Conservation (phyloP, 2,329 filamentous ascomycete genomes). For the Incumbomyces delicatus region DNA sequence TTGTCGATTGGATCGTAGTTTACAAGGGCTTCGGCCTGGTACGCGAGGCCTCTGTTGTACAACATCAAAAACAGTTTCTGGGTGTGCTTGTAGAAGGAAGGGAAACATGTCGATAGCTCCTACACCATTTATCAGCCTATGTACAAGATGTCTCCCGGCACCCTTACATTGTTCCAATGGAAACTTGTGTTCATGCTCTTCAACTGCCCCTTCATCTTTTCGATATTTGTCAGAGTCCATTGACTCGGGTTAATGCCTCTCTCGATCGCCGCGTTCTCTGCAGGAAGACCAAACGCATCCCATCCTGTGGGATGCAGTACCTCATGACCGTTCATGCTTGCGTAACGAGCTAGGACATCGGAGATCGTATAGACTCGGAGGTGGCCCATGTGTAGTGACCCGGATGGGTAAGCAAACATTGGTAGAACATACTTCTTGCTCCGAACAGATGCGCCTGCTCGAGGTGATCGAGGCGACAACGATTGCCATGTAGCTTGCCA, state of each 20-base stretch:
- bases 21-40: constrained; percentile 72
- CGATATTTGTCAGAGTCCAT: constrained; percentile 76
- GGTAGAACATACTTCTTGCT: constrained; percentile 61
- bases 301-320: constrained; percentile 88
- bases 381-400: constrained; percentile 76
- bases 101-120: constrained; percentile 78
- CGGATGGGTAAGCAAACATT: constrained; percentile 92
- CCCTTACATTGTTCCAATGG: constrained; percentile 69
- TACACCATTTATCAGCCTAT: constrained; percentile 31
- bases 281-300: constrained; percentile 85
- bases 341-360: constrained; percentile 70
- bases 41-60: constrained; percentile 63
- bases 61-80: constrained; percentile 76
- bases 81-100: constrained; percentile 80
- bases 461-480: not conserved
- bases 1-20: constrained; percentile 87
- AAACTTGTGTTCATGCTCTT: constrained; percentile 69
- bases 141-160: constrained; percentile 14
- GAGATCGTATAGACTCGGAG: constrained; percentile 84
- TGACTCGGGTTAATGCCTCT: constrained; percentile 63
- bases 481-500: constrained; percentile 44
- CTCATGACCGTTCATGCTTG: constrained; percentile 60
- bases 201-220: constrained; percentile 74
- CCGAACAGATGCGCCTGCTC: constrained; percentile 7
- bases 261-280: constrained; percentile 85